These are phyloP conservation scores for Piromyces sp. DNA, from an alignment of 192 early-diverging fungal genomes.

Conservation along the genomic window DNA sequence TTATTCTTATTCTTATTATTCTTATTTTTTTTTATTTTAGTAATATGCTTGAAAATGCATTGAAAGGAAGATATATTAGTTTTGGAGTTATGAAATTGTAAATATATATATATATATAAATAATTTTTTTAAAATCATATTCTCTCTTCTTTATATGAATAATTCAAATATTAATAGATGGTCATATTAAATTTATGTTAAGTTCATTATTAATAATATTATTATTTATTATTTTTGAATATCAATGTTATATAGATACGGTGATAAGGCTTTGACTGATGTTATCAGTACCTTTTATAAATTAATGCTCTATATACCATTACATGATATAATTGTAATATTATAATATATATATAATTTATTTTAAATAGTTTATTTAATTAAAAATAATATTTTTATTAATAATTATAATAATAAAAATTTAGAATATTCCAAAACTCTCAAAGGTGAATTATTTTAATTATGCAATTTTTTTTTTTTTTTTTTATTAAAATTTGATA, in stretches of 20 bases:
- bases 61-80: constrained; percentile 69
- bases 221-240: no score
- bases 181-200: no score
- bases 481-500: no score
- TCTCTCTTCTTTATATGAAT: no score
- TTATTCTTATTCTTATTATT: no score
- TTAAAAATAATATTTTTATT: neutral
- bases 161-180: no score
- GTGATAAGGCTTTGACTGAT: neutral
- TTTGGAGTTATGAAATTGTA: constrained; percentile 86
- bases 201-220: neutral
- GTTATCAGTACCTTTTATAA: neutral
- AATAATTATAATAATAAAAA: neutral
- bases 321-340: neutral
- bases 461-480: no score
- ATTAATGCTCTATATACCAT: neutral
- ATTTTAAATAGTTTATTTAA: neutral
- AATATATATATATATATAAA: neutral
- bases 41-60: constrained; percentile 40
- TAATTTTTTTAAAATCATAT: no score
- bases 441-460: neutral
- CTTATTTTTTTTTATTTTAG: no score
- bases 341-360: neutral
- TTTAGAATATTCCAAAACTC: neutral
- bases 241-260: no score